Percentiles rank a stretch among this genome's conserved stretches.
phyloP scores from a whole-genome alignment of 2,329 filamentous ascomycete species.

The Colletotrichum spinosum region DNA sequence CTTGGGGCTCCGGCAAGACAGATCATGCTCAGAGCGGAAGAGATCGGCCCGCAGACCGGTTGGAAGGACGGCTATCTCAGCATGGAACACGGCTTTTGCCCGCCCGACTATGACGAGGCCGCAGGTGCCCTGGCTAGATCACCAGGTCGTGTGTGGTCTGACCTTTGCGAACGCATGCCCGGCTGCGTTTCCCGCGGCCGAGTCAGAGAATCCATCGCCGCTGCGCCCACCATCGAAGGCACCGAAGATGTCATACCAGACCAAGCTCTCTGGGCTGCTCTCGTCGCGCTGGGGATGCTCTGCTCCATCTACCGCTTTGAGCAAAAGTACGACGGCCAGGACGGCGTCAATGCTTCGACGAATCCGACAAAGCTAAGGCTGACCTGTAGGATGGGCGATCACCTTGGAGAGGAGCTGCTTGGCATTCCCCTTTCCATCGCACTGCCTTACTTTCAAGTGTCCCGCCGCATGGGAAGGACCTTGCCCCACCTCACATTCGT shows the following conservation, averaged over 20 bases:
- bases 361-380: slow-evolving; percentile 47
- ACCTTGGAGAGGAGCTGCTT: slow-evolving; percentile 61
- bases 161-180: slow-evolving; percentile 65
- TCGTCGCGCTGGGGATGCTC: slow-evolving; percentile 63
- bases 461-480: slow-evolving; percentile 60
- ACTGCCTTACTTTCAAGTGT: slow-evolving; percentile 62
- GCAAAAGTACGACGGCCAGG: slow-evolving; percentile 62
- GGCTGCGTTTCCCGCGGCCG: slow-evolving; percentile 62
- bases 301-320: slow-evolving; percentile 66
- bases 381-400: slow-evolving; percentile 58
- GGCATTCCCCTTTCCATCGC: slow-evolving; percentile 62
- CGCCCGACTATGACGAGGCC: slow-evolving; percentile 61
- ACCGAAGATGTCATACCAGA: slow-evolving; percentile 63
- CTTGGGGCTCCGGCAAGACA: slow-evolving; percentile 66
- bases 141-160: slow-evolving; percentile 63
- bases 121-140: slow-evolving; percentile 59
- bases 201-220: slow-evolving; percentile 60
- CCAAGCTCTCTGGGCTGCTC: slow-evolving; percentile 62
- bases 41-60: slow-evolving; percentile 60
- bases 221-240: slow-evolving; percentile 60
- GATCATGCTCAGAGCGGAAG: slow-evolving; percentile 64
- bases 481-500: slow-evolving; percentile 64
- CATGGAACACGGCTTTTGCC: slow-evolving; percentile 63
- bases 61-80: slow-evolving; percentile 66
- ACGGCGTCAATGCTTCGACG: slow-evolving; percentile 54